phyloP scores from a whole-genome alignment of 179 eudicot genomes.

The Patellifolia procumbens region DNA sequence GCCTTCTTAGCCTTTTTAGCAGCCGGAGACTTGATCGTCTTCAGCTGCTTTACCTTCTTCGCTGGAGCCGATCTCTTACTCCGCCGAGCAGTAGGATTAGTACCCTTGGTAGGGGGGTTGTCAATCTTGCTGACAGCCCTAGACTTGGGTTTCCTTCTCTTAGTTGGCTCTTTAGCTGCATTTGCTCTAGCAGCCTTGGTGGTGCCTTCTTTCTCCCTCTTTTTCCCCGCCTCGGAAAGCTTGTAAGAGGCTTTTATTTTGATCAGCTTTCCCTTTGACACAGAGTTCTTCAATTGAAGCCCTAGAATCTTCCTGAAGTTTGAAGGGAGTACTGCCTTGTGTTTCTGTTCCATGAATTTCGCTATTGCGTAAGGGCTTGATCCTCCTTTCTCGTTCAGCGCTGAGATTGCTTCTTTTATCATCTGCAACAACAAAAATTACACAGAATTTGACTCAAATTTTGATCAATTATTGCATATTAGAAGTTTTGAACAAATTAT shows the following conservation, averaged over 20 bases:
- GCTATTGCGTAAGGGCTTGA: conserved; percentile 83
- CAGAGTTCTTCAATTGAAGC: conserved; percentile 69
- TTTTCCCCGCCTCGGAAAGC: conserved; percentile 46
- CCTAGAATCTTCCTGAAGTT: conserved; percentile 71
- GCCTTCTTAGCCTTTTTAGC: conserved; percentile 42
- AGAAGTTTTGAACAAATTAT: too few relatives aligned
- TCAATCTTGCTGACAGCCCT: conserved; percentile 36
- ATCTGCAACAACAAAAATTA: conserved; percentile 41
- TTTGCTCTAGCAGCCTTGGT: conserved; percentile 37
- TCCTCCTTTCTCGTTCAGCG: conserved; percentile 64
- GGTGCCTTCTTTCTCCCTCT: conserved; percentile 19
- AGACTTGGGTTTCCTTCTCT: conserved; percentile 28
- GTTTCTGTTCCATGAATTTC: conserved; percentile 69
- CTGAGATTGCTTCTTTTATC: conserved; percentile 76
- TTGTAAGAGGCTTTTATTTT: conserved; percentile 85
- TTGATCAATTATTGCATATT: background rate
- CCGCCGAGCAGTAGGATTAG: conserved; percentile 30
- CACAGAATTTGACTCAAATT: too few relatives aligned
- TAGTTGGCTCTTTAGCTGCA: conserved; percentile 39
- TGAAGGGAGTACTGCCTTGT: conserved; percentile 57
- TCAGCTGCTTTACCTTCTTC: conserved; percentile 63
- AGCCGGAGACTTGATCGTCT: conserved; percentile 47
- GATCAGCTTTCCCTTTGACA: conserved; percentile 59
- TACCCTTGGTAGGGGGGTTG: conserved; percentile 24
- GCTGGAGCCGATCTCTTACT: conserved; percentile 46